Base-by-base conservation (phyloP, 805 yeast genomes). In the Yamadazyma sp. region DNA sequence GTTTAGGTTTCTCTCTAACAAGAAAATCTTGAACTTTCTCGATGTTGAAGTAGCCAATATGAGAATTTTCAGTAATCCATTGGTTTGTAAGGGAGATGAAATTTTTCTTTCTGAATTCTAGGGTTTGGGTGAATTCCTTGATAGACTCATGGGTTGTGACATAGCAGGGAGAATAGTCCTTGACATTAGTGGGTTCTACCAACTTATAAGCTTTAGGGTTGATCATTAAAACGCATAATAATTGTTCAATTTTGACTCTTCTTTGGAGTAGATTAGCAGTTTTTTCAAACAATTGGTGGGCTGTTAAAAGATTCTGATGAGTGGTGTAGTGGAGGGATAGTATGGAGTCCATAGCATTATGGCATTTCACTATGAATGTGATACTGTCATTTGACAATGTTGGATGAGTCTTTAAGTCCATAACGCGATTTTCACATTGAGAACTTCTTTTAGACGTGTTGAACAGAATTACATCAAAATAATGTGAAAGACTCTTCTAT, bases 321-420 rank as follows among this genome's bases (percentile, higher is more conserved):
- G 46, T 50, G 10, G 68, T 39, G 33, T 50, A 65, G 40, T 66
- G 64, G 5, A 67, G 49, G 16, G 54, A 49, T 16, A 67, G 40
- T 12, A 50, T 47, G 15, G 53, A 52, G 35, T 66, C 71, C 6
- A 65, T 53, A 7, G 66, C 64, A 23, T 41, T 27, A 33, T 41
- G 48, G 18, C 19, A 18, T 14, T 39, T 27, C 3, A 18, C 15
- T 7, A 38, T 27, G 23, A 8, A 3, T 13, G 14, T 18, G 2
- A 38, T 7, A 7, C n/a, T 12, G 7, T 21, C 20, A 18, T 27
- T 10, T 2, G 11, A 9, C 2, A 38, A 8, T 17, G 7, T 13
- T 10, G 38, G 38, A 23, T 38, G 42, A 3, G n/a, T 18, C 4
- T 13, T 13, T 17, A 35, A 11, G 13, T 18, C 16, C 21, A 30